Conservation (phyloP, 495 filamentous ascomycete genomes). For the Penicillium silybi region DNA sequence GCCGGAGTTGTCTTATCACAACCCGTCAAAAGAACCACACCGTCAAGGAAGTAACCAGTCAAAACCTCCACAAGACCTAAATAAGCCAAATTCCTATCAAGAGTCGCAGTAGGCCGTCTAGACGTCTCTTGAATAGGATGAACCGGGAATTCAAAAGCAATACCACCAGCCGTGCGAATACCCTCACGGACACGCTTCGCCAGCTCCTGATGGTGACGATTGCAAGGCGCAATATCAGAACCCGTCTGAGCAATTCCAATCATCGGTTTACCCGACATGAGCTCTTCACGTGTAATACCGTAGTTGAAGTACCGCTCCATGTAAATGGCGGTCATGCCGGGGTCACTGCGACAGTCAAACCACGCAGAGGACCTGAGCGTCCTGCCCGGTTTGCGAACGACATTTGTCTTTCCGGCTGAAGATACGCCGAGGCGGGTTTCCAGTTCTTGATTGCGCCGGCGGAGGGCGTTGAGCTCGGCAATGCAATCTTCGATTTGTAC, state of each 20-base stretch:
- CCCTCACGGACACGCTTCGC: conserved; percentile 52
- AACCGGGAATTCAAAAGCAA: conserved; percentile 54
- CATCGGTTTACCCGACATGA: conserved; percentile 53
- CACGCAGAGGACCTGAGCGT: conserved; percentile 45
- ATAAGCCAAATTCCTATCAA: conserved; percentile 53
- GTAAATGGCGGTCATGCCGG: conserved; percentile 50
- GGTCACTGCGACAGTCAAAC: conserved; percentile 44
- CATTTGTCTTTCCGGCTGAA: conserved; percentile 1
- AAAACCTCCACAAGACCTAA: conserved; percentile 50
- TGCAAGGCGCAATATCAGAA: conserved; percentile 52
- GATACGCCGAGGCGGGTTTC: conserved; percentile 19
- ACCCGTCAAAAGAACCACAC: conserved; percentile 53
- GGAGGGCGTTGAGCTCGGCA: conserved; percentile 19
- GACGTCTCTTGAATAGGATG: conserved; percentile 54
- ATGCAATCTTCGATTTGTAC: conserved; percentile 24
- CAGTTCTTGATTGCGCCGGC: conserved; percentile 24
- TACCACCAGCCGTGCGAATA: conserved; percentile 50
- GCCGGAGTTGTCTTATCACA: conserved; percentile 57
- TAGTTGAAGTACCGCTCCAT: conserved; percentile 56
- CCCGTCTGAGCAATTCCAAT: conserved; percentile 56
- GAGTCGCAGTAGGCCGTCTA: conserved; percentile 46
- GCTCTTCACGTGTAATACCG: conserved; percentile 50
- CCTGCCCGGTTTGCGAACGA: conserved; percentile 18
- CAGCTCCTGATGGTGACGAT: conserved; percentile 50
- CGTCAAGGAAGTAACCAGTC: conserved; percentile 51